A percentile compares a stretch with the other conserved stretches of the same genome.
phyloP scores from a whole-genome alignment of 208 protist species.

The Wallacemonas rigidus region DNA sequence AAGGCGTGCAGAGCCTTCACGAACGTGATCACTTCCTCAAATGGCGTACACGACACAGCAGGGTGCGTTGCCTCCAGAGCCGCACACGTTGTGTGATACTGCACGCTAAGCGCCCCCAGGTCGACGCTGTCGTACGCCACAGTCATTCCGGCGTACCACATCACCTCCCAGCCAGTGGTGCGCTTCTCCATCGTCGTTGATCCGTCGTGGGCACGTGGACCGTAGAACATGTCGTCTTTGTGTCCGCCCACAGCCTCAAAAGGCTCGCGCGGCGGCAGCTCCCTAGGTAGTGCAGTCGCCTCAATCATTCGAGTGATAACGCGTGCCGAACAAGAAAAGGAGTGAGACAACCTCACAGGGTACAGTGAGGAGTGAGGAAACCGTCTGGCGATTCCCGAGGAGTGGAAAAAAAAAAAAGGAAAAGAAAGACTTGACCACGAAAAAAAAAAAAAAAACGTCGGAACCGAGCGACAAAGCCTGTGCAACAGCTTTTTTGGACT shows the following conservation, averaged over 20 bases:
- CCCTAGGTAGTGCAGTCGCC: background rate
- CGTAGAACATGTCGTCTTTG: conserved; percentile 57
- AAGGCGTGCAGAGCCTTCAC: conserved; percentile 14
- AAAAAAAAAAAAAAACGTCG: conserved; percentile 17
- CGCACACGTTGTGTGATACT: conserved; percentile 4
- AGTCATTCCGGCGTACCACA: conserved; percentile 60
- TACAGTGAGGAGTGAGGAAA: background rate
- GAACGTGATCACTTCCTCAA: background rate
- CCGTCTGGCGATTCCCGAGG: too few species aligned
- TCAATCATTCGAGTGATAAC: conserved; percentile 15
- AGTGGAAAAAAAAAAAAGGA: background rate
- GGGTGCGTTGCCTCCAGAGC: background rate
- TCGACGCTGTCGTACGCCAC: conserved; percentile 6
- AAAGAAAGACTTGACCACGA: background rate
- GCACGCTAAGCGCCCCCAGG: background rate
- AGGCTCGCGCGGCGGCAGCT: conserved; percentile 1
- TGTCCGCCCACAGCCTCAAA: conserved; percentile 68
- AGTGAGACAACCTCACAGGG: conserved; percentile 5
- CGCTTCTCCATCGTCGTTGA: conserved; percentile 59
- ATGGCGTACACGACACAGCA: background rate
- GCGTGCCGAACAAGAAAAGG: background rate
- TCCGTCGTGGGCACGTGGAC: conserved; percentile 34
- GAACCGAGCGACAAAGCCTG: too few species aligned
- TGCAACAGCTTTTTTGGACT: too few species aligned
- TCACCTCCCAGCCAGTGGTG: conserved; percentile 72